Base-by-base conservation (phyloP, 495 filamentous ascomycete genomes). In the Neurospora sp. region DNA sequence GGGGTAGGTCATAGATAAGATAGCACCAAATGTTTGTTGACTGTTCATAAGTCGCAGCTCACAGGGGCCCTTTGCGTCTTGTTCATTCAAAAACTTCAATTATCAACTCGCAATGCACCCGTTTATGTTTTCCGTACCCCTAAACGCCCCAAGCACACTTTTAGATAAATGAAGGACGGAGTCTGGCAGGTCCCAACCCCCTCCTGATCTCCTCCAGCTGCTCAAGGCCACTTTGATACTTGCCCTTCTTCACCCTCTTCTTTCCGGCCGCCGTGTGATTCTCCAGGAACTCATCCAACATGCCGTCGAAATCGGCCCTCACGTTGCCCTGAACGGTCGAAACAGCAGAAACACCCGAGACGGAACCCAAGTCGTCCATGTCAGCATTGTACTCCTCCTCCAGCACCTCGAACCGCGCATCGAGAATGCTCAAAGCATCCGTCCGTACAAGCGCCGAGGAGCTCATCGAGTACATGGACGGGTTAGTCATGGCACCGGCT, bases 391-490 rank as follows among this genome's bases (percentile, higher is more conserved):
- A 97, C 72, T 92, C 84, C 76, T 92, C 91, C 80, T 97, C 93
- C 39, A 97, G 87, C 84, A 90, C 92, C 76, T 98, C 96, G 79
- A 98, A 99, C 16, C 96, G 90, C 59, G 90, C 90, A 80, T 99
- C 96, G 23, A 98, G 85, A 12, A 94, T 87, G 6, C 90, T 90
- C 44, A 94, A 87, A n/a, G 93, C 93, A 74, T 97, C 96, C 2
- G 95, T 98, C 54, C 96, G 89, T 27, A 91, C 89, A 8, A 98
- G 85, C 0, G 94, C 91, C 0, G 96, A 97, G 7, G 93, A 97
- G 0, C 92, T 94, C 96, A 98, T 99, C n/a, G 94, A 97, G 84
- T 97, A 98, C 18, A 88, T 87, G 7, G 95, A 95, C 1, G 92
- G 92, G 77, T 92, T 93, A 27, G 96, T 98, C 80, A 96, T 80